Percentiles rank a stretch among this genome's conserved stretches.
These are phyloP conservation scores for fission yeast (Schizosaccharomyces pombe) DNA, from an alignment of 805 yeast species.

Conservation along the genomic window DNA sequence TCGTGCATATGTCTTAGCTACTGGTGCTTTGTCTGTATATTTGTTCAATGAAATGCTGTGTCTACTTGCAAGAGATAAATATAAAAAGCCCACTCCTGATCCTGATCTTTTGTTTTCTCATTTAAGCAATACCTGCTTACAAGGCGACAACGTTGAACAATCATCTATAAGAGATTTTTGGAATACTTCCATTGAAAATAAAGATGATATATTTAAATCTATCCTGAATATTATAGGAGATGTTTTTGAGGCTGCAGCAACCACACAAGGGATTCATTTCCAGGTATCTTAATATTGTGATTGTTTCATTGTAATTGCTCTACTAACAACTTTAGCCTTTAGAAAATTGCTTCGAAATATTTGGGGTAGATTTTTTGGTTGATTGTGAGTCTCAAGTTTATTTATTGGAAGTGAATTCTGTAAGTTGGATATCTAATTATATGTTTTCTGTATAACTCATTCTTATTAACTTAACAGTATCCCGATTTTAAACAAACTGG, in stretches of 20 bases:
- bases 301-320: conserved; percentile 13
- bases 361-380: conserved; percentile 72
- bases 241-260: conserved; percentile 54
- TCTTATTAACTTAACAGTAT: too few relatives aligned
- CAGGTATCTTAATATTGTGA: conserved; percentile 15
- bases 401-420: conserved; percentile 6
- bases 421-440: background rate
- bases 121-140: conserved; percentile 82
- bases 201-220: conserved; percentile 23
- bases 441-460: too few relatives aligned
- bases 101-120: conserved; percentile 40
- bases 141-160: conserved; percentile 23
- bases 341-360: conserved; percentile 60
- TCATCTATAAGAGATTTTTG: conserved; percentile 40
- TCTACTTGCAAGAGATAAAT: conserved; percentile 45
- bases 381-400: conserved; percentile 19
- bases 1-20: conserved; percentile 57
- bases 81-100: conserved; percentile 17
- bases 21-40: conserved; percentile 50
- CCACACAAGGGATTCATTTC: conserved; percentile 65
- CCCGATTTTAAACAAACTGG: conserved; percentile 98
- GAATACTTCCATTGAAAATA: conserved; percentile 16
- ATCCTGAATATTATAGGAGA: conserved; percentile 44
- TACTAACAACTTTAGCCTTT: conserved; percentile 23
- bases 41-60: conserved; percentile 65